Conservation (phyloP, 495 filamentous ascomycete species). For the Bacidia gigantensis region DNA sequence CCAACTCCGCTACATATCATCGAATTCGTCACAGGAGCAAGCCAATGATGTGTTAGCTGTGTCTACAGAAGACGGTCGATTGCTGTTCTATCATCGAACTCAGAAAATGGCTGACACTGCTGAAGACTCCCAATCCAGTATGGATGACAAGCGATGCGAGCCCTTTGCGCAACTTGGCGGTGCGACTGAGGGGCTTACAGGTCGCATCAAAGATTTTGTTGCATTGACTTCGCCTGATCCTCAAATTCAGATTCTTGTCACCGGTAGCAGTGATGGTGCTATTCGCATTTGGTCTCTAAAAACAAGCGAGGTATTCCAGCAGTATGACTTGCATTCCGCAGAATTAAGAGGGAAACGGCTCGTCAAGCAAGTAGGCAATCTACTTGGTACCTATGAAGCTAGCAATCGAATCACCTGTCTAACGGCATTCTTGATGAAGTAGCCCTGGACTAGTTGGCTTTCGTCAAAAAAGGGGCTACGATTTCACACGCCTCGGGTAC, state of each 20-base stretch:
- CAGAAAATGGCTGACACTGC: neutral
- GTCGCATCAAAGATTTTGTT: slow-evolving; percentile 80
- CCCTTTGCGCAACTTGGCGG: slow-evolving; percentile 71
- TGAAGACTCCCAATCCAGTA: slow-evolving; percentile 33
- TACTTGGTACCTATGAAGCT: slow-evolving; percentile 72
- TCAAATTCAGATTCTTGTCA: slow-evolving; percentile 45
- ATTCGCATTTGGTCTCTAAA: slow-evolving; percentile 60
- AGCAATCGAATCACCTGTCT: slow-evolving; percentile 83
- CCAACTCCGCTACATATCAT: slow-evolving; percentile 54
- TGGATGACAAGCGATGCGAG: too few relatives aligned
- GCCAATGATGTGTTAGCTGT: slow-evolving; percentile 48
- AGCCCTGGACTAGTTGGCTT: too few relatives aligned
- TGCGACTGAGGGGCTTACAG: slow-evolving; percentile 44
- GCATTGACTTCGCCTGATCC: slow-evolving; percentile 36
- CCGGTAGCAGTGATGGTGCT: slow-evolving; percentile 70
- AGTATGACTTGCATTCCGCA: neutral
- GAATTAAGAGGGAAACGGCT: slow-evolving; percentile 23
- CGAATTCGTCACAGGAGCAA: slow-evolving; percentile 27
- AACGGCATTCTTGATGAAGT: slow-evolving; percentile 63
- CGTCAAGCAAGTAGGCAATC: slow-evolving; percentile 44
- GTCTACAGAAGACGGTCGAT: slow-evolving; percentile 84
- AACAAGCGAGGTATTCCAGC: slow-evolving; percentile 20
- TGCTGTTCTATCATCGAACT: slow-evolving; percentile 66
- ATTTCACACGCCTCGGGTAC: too few relatives aligned
- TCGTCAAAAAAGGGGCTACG: too few relatives aligned